Evolutionary conservation across 2,329 filamentous ascomycete genomes (phyloP).

Genomic region (Orbilia brochopaga): DNA sequence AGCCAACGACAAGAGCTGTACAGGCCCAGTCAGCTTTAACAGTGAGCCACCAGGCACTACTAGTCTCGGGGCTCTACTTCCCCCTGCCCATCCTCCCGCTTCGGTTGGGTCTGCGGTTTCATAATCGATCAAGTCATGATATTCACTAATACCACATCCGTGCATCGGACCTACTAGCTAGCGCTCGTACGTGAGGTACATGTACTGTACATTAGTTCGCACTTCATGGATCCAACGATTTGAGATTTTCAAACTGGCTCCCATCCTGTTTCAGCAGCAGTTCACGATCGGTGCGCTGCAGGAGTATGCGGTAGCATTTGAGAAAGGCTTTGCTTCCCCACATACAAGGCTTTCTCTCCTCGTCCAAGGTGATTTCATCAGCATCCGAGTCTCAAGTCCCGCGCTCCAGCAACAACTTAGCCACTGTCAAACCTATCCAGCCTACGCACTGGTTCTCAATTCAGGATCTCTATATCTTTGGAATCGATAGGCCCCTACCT

Average conservation of each 20-base stretch:
- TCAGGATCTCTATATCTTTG: constrained; percentile 34
- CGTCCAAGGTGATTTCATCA: constrained; percentile 30
- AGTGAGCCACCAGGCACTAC: background rate
- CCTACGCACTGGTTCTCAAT: constrained; percentile 45
- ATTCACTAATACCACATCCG: constrained; percentile 26
- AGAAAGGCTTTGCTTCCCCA: constrained; percentile 21
- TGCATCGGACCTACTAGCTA: constrained; percentile 17
- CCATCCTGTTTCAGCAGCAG: constrained; percentile 38
- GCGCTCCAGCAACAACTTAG: constrained; percentile 13
- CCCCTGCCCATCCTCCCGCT: constrained; percentile 18
- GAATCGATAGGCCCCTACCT: constrained; percentile 34
- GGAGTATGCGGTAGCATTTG: background rate
- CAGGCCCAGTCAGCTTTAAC: background rate
- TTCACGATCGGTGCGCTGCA: constrained; percentile 13
- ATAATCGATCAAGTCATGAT: constrained; percentile 19
- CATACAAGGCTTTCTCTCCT: constrained; percentile 31
- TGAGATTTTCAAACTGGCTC: constrained; percentile 38
- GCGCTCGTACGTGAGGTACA: constrained; percentile 15
- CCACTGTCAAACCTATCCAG: constrained; percentile 11
- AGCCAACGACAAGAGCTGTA: background rate
- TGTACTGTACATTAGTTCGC: background rate
- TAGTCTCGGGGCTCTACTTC: background rate
- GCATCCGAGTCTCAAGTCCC: constrained; percentile 27
- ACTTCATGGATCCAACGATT: constrained; percentile 20
- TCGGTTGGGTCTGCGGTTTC: constrained; percentile 15